These are phyloP conservation scores for Microbotryomycetes sp. DNA, from an alignment of 1,284 basidiomycete species.

Conservation along the genomic window DNA sequence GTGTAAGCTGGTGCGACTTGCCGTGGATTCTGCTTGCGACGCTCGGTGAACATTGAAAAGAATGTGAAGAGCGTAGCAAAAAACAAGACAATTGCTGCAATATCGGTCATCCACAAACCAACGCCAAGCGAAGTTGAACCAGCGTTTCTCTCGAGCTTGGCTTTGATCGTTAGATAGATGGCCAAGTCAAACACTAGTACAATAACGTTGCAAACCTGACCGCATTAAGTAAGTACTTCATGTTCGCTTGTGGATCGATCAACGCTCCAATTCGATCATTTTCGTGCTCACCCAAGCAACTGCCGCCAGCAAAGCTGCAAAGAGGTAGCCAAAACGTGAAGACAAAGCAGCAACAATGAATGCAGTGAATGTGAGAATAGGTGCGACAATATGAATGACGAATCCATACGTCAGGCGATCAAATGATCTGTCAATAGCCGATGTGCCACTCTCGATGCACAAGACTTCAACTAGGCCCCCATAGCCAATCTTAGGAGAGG, in stretches of 20 bases:
- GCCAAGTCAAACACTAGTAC: background rate
- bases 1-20: too few species aligned
- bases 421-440: background rate
- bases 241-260: background rate
- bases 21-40: background rate
- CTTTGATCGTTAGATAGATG: background rate
- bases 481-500: background rate
- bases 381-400: background rate
- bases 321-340: background rate
- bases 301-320: background rate
- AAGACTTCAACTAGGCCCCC: background rate
- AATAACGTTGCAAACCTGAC: background rate
- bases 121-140: background rate
- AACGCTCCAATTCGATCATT: background rate
- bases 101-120: background rate
- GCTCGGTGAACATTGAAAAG: background rate
- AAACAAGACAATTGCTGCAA: background rate
- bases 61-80: background rate
- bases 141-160: background rate
- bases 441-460: background rate
- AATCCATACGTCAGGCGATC: background rate
- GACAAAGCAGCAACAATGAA: background rate
- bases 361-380: background rate
- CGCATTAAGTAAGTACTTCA: background rate
- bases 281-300: background rate